These are phyloP conservation scores for Sarocladium oryzae DNA, from an alignment of 2,329 filamentous ascomycete species.

Conservation along the genomic window DNA sequence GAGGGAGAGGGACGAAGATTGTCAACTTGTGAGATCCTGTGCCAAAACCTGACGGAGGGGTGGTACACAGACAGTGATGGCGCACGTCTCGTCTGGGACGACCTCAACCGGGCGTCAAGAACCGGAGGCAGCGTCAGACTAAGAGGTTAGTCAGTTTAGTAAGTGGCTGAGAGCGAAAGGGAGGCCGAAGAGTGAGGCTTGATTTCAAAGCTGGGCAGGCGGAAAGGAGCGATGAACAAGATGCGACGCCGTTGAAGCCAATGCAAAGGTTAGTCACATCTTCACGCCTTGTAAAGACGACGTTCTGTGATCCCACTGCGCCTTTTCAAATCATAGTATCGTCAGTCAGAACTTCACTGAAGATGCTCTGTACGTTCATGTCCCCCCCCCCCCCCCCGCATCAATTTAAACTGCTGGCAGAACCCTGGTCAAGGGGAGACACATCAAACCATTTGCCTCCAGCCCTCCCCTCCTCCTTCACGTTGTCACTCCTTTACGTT, in stretches of 20 bases:
- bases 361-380: not conserved
- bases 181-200: too few species aligned
- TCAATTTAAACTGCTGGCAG: not conserved
- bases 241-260: not conserved
- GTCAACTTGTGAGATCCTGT: too few species aligned
- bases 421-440: not conserved
- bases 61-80: too few species aligned
- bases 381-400: not conserved
- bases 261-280: not conserved
- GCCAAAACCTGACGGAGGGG: too few species aligned
- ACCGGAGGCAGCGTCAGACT: too few species aligned
- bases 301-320: not conserved
- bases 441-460: not conserved
- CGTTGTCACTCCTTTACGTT: too few species aligned
- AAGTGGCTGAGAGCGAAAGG: not conserved
- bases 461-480: too few species aligned
- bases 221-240: not conserved
- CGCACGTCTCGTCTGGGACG: too few species aligned
- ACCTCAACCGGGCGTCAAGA: too few species aligned
- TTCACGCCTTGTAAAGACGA: not conserved
- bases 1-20: too few species aligned
- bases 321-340: not conserved
- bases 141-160: not conserved
- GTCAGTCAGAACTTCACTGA: too few species aligned
- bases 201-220: too few species aligned